Percentiles rank a stretch among this genome's conserved stretches.
These are phyloP conservation scores for Coniochaeta pulveracea DNA, from an alignment of 2,329 filamentous ascomycete genomes.

Conservation along the genomic window DNA sequence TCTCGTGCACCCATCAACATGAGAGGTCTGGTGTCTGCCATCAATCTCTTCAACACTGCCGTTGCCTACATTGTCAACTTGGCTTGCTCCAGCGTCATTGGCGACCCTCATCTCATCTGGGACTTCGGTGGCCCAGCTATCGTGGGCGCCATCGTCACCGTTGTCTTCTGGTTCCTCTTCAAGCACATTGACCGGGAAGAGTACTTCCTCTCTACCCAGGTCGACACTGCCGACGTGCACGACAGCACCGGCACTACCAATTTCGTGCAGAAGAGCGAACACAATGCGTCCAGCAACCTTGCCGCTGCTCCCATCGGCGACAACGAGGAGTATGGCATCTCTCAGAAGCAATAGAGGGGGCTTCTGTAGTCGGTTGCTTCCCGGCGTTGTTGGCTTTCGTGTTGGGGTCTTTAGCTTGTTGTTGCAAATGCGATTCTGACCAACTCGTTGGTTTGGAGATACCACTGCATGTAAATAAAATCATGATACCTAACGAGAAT, in stretches of 20 bases:
- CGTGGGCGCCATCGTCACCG: conserved; percentile 28
- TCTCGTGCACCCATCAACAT: conserved; percentile 38
- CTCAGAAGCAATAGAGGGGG: conserved; percentile 7
- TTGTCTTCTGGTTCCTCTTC: conserved; percentile 34
- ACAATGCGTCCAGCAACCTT: conserved; percentile 7
- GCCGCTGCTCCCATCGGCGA: conserved; percentile 4
- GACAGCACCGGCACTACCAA: conserved; percentile 7
- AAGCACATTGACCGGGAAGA: conserved; percentile 34
- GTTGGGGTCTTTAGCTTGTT: no score
- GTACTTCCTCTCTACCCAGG: conserved; percentile 18
- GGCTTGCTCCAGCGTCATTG: conserved; percentile 30
- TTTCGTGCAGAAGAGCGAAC: conserved; percentile 8
- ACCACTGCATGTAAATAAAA: no score
- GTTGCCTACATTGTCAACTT: conserved; percentile 33
- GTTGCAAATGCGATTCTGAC: no score
- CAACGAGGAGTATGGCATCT: conserved; percentile 8
- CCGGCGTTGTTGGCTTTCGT: no score
- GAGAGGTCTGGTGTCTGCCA: conserved; percentile 35
- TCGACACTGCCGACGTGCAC: conserved; percentile 5
- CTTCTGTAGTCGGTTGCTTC: no score
- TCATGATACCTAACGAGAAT: no score
- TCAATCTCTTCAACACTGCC: conserved; percentile 35
- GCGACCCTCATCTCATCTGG: conserved; percentile 35
- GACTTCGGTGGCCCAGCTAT: conserved; percentile 37
- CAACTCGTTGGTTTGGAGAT: no score